Evolutionary conservation across 345 rosid species (phyloP), one percentile per base, ranked within the genome.

Genomic region (Sonneratia alba): DNA sequence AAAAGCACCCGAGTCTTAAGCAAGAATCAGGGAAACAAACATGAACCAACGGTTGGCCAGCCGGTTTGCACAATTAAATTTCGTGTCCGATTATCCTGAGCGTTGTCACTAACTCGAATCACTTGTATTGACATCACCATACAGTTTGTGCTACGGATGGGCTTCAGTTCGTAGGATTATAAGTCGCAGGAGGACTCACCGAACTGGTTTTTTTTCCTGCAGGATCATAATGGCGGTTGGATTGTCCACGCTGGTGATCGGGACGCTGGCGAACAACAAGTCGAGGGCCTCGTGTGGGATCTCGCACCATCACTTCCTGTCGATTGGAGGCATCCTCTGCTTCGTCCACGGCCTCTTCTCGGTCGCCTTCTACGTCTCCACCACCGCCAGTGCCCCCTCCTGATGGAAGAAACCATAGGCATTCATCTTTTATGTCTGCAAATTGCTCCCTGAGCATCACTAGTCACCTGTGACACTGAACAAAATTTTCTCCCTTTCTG

Each of bases 261-360:
- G 99, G 38, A 84, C 88, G 1, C 65, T 88, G 83, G 77, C 96
- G 27, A 95, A 95, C 85, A 71, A 82, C 76, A 92, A 89, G 83
- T 84, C 96, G 67, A 92, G 81, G 76, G 81, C 81, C 32, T 90
- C 97, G 11, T 92, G 99, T 66, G 99, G 99, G 36, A 84, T 92
- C 84, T 71, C 93, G 73, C 93, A 92, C 78, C 99, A 86, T 69
- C 97, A 90, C 83, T 89, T 87, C 71, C 83, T 95, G 55, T 92
- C 99, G 3, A 87, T 89, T 34, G 97, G 99, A 79, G 99, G 97
- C 72, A 84, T 95, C 78, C 63, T 83, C 69, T 92, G 97, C 76
- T 95, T 95, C 77, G 89, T 90, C 18, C 99, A 95, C 72, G 97
- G 82, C 12, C 87, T 95, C 55, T 92, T 90, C 66, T 78, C 85